These are phyloP conservation scores for Ruellia speciosa DNA, from an alignment of 305 asterid genomes.

Conservation along the genomic window DNA sequence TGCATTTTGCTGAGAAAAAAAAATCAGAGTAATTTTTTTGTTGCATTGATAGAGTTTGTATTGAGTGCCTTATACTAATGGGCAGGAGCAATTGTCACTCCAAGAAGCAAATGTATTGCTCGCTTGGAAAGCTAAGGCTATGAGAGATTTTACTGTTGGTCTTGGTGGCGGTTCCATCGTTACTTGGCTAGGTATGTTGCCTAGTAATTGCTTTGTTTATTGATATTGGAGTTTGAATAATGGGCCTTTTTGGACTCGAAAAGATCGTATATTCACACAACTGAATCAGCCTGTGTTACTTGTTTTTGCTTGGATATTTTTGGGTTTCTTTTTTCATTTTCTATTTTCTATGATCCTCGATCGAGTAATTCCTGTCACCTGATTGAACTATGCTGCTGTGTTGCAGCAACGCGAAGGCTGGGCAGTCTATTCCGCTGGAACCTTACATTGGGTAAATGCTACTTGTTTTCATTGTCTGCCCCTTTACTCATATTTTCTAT, in stretches of 20 bases:
- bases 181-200: conserved; percentile 50
- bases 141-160: conserved; percentile 34
- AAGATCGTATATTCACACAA: no score
- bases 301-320: background rate
- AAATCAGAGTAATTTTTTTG: no score
- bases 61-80: conserved; percentile 14
- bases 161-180: conserved; percentile 27
- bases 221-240: background rate
- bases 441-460: conserved; percentile 27
- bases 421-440: conserved; percentile 8
- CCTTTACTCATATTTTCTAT: background rate
- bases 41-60: background rate
- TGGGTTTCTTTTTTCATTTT: conserved; percentile 8
- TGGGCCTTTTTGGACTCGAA: no score
- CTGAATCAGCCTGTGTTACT: no score
- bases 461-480: conserved; percentile 3
- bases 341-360: conserved; percentile 13
- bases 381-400: background rate
- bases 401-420: conserved; percentile 32
- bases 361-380: conserved; percentile 4
- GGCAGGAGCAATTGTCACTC: conserved; percentile 41
- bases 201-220: conserved; percentile 4
- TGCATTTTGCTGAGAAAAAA: no score
- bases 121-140: conserved; percentile 30
- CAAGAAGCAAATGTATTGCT: conserved; percentile 38